Evolutionary conservation across 441 rosid species (phyloP).

Genomic region (Jatropha multifida): DNA sequence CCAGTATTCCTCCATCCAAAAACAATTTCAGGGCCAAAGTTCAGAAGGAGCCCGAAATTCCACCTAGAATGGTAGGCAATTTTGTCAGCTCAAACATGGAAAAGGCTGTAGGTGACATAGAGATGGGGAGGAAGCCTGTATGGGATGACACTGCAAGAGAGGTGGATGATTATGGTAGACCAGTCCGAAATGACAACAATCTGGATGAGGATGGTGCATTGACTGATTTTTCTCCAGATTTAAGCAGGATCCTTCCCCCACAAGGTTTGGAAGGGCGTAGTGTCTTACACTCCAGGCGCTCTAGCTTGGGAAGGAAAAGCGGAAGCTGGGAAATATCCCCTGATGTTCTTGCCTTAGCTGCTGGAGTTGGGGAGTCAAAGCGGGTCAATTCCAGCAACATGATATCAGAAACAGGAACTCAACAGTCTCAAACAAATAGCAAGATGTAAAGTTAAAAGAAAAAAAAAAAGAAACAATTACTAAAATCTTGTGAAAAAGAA

Average conservation of each 20-base stretch:
- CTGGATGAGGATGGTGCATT: conserved; percentile 38
- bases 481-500: background rate
- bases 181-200: conserved; percentile 41
- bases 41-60: conserved; percentile 50
- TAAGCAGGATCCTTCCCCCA: conserved; percentile 67
- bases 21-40: conserved; percentile 74
- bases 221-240: conserved; percentile 52
- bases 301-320: conserved; percentile 82
- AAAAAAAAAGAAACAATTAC: conserved; percentile 1
- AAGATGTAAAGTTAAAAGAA: conserved; percentile 14
- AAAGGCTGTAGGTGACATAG: conserved; percentile 64
- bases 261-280: conserved; percentile 62
- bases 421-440: conserved; percentile 22
- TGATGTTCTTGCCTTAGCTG: conserved; percentile 48
- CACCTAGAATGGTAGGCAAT: conserved; percentile 45
- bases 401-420: conserved; percentile 27
- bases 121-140: conserved; percentile 77
- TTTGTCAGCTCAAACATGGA: conserved; percentile 57
- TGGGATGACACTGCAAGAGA: conserved; percentile 57
- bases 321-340: conserved; percentile 82
- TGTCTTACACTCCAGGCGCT: conserved; percentile 60
- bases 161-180: conserved; percentile 40
- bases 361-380: conserved; percentile 50
- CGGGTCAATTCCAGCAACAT: conserved; percentile 33
- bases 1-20: conserved; percentile 58